A percentile compares a stretch with the other conserved stretches of the same genome.
Evolutionary conservation across 257 asterid species (phyloP).

Genomic region (Primulina tabacum): DNA sequence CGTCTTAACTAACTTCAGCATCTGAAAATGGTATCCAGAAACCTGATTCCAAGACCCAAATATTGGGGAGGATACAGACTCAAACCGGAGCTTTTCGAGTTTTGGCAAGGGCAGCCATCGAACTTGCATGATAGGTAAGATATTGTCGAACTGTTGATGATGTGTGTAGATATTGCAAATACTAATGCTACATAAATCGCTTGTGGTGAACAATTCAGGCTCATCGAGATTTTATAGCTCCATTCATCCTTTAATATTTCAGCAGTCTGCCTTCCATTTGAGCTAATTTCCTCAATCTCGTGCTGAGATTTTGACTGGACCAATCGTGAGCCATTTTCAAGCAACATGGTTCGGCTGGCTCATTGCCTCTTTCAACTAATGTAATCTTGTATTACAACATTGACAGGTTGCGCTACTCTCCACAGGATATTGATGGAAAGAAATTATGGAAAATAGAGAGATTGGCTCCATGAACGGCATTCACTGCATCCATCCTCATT

Average conservation of each 20-base stretch:
- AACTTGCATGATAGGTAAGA: slow-evolving; percentile 60
- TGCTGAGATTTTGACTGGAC: too few relatives aligned
- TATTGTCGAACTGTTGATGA: slow-evolving; percentile 1
- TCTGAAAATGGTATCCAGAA: slow-evolving; percentile 36
- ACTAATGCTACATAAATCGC: too few relatives aligned
- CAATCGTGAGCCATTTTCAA: too few relatives aligned
- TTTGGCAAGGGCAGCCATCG: slow-evolving; percentile 88
- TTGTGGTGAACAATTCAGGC: background rate
- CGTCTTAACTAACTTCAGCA: slow-evolving; percentile 14
- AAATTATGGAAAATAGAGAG: slow-evolving; percentile 53
- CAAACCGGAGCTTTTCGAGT: slow-evolving; percentile 68
- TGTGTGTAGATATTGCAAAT: too few relatives aligned
- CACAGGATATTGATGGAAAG: slow-evolving; percentile 35
- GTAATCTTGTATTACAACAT: background rate
- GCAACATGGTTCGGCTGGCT: background rate
- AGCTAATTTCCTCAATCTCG: too few relatives aligned
- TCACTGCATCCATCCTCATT: slow-evolving; percentile 40
- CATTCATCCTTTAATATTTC: background rate
- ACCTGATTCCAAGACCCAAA: slow-evolving; percentile 57
- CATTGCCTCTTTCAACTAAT: background rate
- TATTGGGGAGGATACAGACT: slow-evolving; percentile 85
- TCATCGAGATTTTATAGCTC: background rate
- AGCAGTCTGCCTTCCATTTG: background rate
- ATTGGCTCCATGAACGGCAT: slow-evolving; percentile 56
- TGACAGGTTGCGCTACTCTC: slow-evolving; percentile 50